Evolutionary conservation across 768 basidiomycete genomes (phyloP), one percentile per base, ranked within the genome.

Genomic region (Boletus speciosus): DNA sequence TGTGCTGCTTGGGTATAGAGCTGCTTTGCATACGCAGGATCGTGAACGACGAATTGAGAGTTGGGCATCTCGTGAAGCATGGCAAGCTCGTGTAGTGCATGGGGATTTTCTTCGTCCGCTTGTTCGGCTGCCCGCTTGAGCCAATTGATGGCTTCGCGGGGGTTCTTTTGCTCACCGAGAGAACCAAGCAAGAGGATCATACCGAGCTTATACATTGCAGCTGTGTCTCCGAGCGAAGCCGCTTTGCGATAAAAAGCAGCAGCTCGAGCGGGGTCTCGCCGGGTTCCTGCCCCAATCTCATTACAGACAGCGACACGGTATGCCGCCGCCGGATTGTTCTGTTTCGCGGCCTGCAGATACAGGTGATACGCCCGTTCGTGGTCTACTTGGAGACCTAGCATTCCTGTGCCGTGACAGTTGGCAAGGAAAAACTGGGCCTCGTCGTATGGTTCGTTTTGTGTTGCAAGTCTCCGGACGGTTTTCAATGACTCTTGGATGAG

Each of bases 141-240:
- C 97, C 97, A 99, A 54, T 85, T 87, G 60, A 96, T 83, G 6
- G 94, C 95, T 67, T 99, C 97, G 32, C 94, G 83, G 2, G 85
- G 85, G 67, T 97, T 97, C 58, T 81, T 85, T 52, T 79, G 82
- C 69, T 95, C 92, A 25, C 85, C 88, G 5, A 98, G 78, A 15
- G 84, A 73, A 11, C 95, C 96, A 35, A 90, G 82, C 21, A 98
- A 78, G 31, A 97, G 79, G 58, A 98, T 90, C 88, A 97, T 95
- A n/a, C 94, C 94, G n/a, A 99, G 84, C 71, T 98, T 98, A 77
- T 97, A 98, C 97, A 98, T 99, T 4, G 94, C 97, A 27, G 96
- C 86, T 0, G 96, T 98, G 69, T 98, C 97, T 19, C 95, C 95
- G 35, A 98, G 76, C 1, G 93, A 93, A 9, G 94, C 94, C 5